These are phyloP conservation scores for Clarireedia sp. DNA, from an alignment of 2,329 filamentous ascomycete genomes.

Conservation along the genomic window DNA sequence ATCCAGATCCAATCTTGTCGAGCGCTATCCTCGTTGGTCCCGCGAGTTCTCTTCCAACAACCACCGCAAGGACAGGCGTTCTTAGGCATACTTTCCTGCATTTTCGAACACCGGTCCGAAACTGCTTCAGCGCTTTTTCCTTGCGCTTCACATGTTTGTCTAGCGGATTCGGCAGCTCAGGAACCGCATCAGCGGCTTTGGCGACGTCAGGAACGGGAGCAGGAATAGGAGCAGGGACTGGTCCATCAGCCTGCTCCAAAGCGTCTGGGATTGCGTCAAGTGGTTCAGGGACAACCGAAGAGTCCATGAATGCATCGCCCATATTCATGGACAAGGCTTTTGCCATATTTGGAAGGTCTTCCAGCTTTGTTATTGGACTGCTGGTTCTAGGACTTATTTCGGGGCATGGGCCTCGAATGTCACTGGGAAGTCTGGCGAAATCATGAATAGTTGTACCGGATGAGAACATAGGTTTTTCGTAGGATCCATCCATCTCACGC, in stretches of 20 bases:
- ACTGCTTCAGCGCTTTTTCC: constrained; percentile 1
- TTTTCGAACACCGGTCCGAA: constrained; percentile 5
- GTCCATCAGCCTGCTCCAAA: constrained; percentile 3
- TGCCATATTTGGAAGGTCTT: neutral
- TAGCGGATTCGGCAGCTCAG: neutral
- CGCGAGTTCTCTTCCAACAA: constrained; percentile 13
- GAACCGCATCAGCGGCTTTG: neutral
- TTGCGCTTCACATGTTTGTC: constrained; percentile 3
- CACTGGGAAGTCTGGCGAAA: neutral
- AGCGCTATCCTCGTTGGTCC: constrained; percentile 10
- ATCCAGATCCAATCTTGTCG: constrained; percentile 2
- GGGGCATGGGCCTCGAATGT: constrained; percentile 2
- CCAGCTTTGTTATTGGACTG: neutral
- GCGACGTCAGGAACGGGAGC: neutral
- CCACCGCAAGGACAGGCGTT: constrained; percentile 10
- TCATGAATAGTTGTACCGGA: constrained; percentile 1
- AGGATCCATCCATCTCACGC: constrained; percentile 2
- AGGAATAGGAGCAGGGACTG: neutral
- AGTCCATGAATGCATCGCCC: neutral
- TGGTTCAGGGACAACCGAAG: neutral
- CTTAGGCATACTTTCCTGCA: constrained; percentile 7
- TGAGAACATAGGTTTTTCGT: neutral
- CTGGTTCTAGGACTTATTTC: constrained; percentile 7
- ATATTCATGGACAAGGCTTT: constrained; percentile 4
- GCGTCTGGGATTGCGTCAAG: neutral